Evolutionary conservation across 2,329 filamentous ascomycete species (phyloP), one percentile per base, ranked within the genome.

Genomic region (Chaetomiaceae sp.): DNA sequence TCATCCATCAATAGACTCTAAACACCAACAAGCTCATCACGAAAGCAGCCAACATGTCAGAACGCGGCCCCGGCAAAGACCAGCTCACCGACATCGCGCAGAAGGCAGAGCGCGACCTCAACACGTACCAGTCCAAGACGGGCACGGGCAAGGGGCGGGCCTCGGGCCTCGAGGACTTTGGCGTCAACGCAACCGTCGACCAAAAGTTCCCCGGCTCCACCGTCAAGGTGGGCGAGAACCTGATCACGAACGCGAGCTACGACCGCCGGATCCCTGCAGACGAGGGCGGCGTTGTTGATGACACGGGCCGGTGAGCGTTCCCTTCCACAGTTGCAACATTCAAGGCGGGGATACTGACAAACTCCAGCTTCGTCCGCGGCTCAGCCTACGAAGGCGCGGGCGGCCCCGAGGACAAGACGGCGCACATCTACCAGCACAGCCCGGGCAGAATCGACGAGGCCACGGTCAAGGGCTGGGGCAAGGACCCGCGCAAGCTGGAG

Each of bases 91-190:
- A 72, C 49, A 73, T 78, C 51, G 71, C 75, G 52, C 65, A 71
- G 31, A 63, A 75, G 61, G 74, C 76, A 40, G 74, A 79, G 68
- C 64, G 63, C 48, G 74, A 78, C 59, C 68, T 78, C 51, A 77
- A 77, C 68, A 72, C 67, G 12, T 74, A 76, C 61, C 69, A 75
- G 59, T 64, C 74, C 59, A 78, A 77, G 66, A 76, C 74, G 1
- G 75, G 76, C 49, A 65, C 65, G 8, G 69, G 68, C 44, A 72
- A 69, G 54, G 61, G 65, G 3, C 72, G 69, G 54, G 61, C 64
- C 1, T 66, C 73, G 6, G 66, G 66, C 4, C 66, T 65, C 17
- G 73, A 75, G 20, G 69, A 75, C 7, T 68, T 71, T 3, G 75
- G 73, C 39, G 71, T 76, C 42, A 54, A 51, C 43, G 72, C 75